Evolutionary conservation across 1,284 basidiomycete genomes (phyloP).

Genomic region (Laetiporus sulphureus): DNA sequence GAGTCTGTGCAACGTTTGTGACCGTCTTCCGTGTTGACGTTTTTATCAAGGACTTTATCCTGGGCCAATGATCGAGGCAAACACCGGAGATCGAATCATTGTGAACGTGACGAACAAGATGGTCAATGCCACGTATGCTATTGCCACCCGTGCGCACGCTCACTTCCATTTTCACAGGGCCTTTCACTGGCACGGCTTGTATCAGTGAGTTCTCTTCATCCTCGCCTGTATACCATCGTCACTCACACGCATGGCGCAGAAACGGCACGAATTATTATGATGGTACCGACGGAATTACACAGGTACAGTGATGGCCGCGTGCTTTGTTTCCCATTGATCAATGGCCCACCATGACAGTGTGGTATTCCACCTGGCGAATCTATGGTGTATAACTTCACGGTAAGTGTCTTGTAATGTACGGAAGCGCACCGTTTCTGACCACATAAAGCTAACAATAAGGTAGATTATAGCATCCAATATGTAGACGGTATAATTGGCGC

Average conservation of each 20-base stretch:
- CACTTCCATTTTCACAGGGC: slow-evolving; percentile 23
- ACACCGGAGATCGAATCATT: slow-evolving; percentile 36
- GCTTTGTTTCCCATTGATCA: too few species aligned
- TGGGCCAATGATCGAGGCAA: slow-evolving; percentile 43
- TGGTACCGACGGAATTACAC: slow-evolving; percentile 38
- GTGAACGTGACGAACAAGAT: slow-evolving; percentile 36
- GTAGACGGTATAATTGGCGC: slow-evolving; percentile 41
- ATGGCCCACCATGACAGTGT: slow-evolving; percentile 37
- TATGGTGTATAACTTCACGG: slow-evolving; percentile 38
- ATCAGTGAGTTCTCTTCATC: slow-evolving; percentile 27
- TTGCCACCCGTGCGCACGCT: too few species aligned
- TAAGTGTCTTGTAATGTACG: slow-evolving; percentile 5
- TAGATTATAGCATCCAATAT: slow-evolving; percentile 26
- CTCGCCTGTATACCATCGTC: too few species aligned
- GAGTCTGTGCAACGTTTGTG: slow-evolving; percentile 2
- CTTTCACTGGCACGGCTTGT: slow-evolving; percentile 40
- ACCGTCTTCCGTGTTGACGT: background rate
- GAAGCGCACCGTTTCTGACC: too few species aligned
- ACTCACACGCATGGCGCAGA: too few species aligned
- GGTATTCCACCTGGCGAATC: slow-evolving; percentile 39
- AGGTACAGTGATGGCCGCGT: slow-evolving; percentile 6
- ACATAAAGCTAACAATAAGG: too few species aligned
- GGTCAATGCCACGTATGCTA: slow-evolving; percentile 26
- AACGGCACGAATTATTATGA: slow-evolving; percentile 34
- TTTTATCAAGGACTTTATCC: slow-evolving; percentile 31